A percentile compares a stretch with the other conserved stretches of the same genome.
These are phyloP conservation scores for Erigeron philadelphicus DNA, from an alignment of 140 eudicot genomes.

Conservation along the genomic window DNA sequence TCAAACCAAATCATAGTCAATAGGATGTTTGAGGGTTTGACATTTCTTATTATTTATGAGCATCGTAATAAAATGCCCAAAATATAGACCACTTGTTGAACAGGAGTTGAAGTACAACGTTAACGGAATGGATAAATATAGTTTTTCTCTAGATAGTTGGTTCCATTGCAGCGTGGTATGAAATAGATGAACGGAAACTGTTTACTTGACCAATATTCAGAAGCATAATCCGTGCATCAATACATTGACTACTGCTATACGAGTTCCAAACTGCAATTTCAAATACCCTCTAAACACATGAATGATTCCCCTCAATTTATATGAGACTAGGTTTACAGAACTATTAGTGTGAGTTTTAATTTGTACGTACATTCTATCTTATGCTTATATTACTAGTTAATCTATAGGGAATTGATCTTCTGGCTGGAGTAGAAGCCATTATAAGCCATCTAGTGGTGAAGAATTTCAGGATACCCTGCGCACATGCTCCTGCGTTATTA, in stretches of 20 bases:
- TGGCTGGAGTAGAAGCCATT: slow-evolving; percentile 94
- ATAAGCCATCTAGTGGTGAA: slow-evolving; percentile 91
- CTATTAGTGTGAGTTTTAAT: not conserved
- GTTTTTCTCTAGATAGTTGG: not conserved
- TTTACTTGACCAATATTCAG: not conserved
- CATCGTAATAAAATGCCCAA: not conserved
- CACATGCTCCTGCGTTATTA: slow-evolving; percentile 87
- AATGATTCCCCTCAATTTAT: not conserved
- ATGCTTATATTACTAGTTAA: not conserved
- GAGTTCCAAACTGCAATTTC: not conserved
- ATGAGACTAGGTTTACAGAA: not conserved
- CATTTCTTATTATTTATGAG: not conserved
- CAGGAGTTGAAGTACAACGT: too few relatives aligned
- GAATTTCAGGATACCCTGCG: slow-evolving; percentile 81
- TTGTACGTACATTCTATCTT: not conserved
- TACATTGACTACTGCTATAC: too few relatives aligned
- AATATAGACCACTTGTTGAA: too few relatives aligned
- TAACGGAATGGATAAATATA: too few relatives aligned
- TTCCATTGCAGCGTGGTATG: not conserved
- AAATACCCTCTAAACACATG: not conserved
- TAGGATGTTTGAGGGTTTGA: not conserved
- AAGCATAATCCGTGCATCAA: not conserved
- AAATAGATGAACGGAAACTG: too few relatives aligned
- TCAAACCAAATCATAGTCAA: too few relatives aligned
- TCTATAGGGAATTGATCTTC: slow-evolving; percentile 80